phyloP scores from a whole-genome alignment of 441 rosid species.

The Eruca vesicaria region DNA sequence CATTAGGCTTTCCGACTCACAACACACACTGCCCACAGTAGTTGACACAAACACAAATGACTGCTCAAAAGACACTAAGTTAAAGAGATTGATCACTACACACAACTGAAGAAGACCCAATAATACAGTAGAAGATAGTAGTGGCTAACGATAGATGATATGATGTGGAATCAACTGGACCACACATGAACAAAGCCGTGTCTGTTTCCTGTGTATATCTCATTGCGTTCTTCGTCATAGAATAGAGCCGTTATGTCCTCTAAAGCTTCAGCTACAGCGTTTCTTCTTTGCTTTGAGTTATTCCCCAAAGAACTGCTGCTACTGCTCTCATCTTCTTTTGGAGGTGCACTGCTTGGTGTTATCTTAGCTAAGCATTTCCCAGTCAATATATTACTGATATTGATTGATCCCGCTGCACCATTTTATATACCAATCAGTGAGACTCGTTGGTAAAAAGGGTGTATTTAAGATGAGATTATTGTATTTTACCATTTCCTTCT shows the following conservation, averaged over 20 bases:
- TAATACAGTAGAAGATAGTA: conserved; percentile 5
- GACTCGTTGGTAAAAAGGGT: background rate
- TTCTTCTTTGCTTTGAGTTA: conserved; percentile 47
- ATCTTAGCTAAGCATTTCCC: conserved; percentile 96
- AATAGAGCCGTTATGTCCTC: conserved; percentile 95
- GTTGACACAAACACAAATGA: conserved; percentile 17
- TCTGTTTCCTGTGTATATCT: conserved; percentile 89
- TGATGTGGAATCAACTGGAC: conserved; percentile 61
- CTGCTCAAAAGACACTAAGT: conserved; percentile 18
- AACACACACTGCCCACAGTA: conserved; percentile 20
- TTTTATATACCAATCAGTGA: background rate
- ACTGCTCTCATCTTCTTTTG: conserved; percentile 50
- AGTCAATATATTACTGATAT: conserved; percentile 87
- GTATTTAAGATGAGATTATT: background rate
- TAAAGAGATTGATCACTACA: conserved; percentile 24
- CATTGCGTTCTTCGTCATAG: conserved; percentile 94
- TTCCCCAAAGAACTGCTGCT: conserved; percentile 14
- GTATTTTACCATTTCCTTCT: conserved; percentile 53
- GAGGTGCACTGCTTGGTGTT: conserved; percentile 56
- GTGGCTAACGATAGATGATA: conserved; percentile 9
- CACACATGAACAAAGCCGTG: conserved; percentile 91
- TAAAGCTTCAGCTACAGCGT: conserved; percentile 76
- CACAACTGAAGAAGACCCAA: conserved; percentile 19
- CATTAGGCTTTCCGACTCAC: conserved; percentile 13
- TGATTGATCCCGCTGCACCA: conserved; percentile 81